Evolutionary conservation across 1,284 basidiomycete genomes (phyloP), one percentile per base, ranked within the genome.

Genomic region (Rhizopogon parksii): DNA sequence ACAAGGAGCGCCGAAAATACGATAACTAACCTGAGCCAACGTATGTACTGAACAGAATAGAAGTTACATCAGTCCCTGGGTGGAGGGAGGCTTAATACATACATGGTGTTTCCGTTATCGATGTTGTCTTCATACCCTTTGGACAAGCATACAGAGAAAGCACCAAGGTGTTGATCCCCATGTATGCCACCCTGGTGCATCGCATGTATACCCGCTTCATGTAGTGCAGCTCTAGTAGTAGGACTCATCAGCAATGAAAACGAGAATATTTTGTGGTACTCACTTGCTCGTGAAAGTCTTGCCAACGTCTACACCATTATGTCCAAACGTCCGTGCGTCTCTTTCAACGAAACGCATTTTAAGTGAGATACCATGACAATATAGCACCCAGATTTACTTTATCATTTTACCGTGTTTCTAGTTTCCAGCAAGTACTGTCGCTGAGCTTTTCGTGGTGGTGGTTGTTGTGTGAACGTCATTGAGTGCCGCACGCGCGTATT

Each of bases 101-200:
- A 75, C 74, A 76, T 68, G 27, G 11, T 61, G 1, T 72, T 62
- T 3, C 74, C 74, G 0, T 51, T 9, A 42, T 76, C 74, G 3
- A 54, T 21, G 51, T 76, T 66, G 52, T 76, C 74, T 37, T 70
- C 67, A 47, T 76, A 76, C 7, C 67, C 67, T 2, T 61, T 68
- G 6, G 71, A 72, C 6, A 75, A 37, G 6, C 71, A 73, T 15
- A 76, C 64, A 5, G 73, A 73, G 36, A 57, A 71, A 4, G 71
- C 73, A 1, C 73, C 72, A 0, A 57, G 58, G 2, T 47, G 21
- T 2, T 43, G 36, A 36, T 60, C 57, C 2, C 66, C 64, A 6
- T 62, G 57, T 8, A 66, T 68, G 14, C 67, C 64, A 27, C 53
- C 59, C 17, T 56, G 57, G 1, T 0, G 15, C 1, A 15, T 52